A percentile compares a stretch with the other conserved stretches of the same genome.
Conservation (phyloP, 2,329 filamentous ascomycete genomes). For the Nemania serpens region DNA sequence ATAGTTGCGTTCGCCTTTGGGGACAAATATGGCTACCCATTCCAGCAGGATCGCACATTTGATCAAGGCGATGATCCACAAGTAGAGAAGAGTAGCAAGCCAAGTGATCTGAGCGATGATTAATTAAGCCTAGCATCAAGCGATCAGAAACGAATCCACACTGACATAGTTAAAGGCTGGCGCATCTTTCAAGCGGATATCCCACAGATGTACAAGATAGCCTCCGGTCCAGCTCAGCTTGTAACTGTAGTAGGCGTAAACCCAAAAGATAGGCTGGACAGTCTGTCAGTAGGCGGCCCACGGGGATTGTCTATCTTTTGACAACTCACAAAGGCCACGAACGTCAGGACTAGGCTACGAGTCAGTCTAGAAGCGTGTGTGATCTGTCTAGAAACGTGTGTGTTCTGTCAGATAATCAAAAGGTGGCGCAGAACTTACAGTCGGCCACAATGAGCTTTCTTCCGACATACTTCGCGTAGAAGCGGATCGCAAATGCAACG, state of each 20-base stretch:
- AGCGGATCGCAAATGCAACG: slow-evolving; percentile 4
- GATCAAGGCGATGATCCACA: slow-evolving; percentile 18
- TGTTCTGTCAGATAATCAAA: no score
- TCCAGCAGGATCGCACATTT: slow-evolving; percentile 23
- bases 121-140: not conserved
- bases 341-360: no score
- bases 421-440: slow-evolving; percentile 10
- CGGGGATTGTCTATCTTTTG: no score
- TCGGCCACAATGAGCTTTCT: slow-evolving; percentile 13
- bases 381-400: no score
- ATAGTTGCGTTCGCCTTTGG: slow-evolving; percentile 8
- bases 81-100: slow-evolving; percentile 9
- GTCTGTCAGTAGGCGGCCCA: no score
- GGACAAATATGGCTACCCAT: slow-evolving; percentile 21
- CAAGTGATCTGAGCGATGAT: slow-evolving; percentile 5
- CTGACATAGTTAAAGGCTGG: slow-evolving; percentile 11
- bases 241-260: slow-evolving; percentile 18
- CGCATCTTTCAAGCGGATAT: slow-evolving; percentile 9
- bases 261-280: slow-evolving; percentile 17
- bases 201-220: slow-evolving; percentile 25
- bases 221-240: slow-evolving; percentile 15
- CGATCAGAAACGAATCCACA: not conserved
- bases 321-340: no score
- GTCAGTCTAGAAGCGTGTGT: no score
- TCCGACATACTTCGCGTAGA: slow-evolving; percentile 17